phyloP scores from a whole-genome alignment of 2,329 filamentous ascomycete species.

The Seiridium unicorne region DNA sequence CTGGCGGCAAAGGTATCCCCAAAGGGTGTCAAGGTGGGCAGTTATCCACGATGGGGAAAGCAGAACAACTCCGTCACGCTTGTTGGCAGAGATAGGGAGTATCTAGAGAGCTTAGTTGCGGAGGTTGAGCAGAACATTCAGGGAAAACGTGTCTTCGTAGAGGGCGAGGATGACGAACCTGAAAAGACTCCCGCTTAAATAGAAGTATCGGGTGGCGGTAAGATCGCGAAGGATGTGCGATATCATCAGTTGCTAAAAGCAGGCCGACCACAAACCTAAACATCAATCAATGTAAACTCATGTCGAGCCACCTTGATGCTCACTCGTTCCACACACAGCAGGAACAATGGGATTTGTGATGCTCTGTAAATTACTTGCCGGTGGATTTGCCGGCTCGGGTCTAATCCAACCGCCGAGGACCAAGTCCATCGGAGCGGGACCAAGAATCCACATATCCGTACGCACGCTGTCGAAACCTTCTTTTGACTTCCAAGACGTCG shows the following conservation, averaged over 20 bases:
- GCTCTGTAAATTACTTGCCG: neutral
- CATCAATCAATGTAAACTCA: no score
- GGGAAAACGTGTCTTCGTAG: conserved; percentile 66
- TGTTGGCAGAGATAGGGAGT: conserved; percentile 73
- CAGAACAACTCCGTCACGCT: conserved; percentile 86
- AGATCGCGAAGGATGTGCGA: no score
- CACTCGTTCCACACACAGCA: no score
- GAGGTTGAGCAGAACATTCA: conserved; percentile 78
- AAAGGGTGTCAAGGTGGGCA: conserved; percentile 87
- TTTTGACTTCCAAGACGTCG: no score
- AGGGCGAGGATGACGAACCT: conserved; percentile 66
- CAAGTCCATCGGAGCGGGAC: neutral
- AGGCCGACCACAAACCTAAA: no score
- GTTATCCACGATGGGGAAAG: conserved; percentile 91
- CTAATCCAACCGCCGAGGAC: neutral
- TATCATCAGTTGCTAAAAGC: no score
- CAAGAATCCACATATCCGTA: neutral
- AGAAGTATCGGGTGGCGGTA: neutral
- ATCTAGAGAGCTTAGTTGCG: conserved; percentile 72
- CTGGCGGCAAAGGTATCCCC: conserved; percentile 71
- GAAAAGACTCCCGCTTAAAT: neutral
- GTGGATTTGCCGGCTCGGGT: neutral
- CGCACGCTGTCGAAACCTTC: no score
- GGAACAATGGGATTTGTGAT: no score
- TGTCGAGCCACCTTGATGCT: no score